Conservation (phyloP, 2,329 filamentous ascomycete genomes). For the Fusarium pininemorale region DNA sequence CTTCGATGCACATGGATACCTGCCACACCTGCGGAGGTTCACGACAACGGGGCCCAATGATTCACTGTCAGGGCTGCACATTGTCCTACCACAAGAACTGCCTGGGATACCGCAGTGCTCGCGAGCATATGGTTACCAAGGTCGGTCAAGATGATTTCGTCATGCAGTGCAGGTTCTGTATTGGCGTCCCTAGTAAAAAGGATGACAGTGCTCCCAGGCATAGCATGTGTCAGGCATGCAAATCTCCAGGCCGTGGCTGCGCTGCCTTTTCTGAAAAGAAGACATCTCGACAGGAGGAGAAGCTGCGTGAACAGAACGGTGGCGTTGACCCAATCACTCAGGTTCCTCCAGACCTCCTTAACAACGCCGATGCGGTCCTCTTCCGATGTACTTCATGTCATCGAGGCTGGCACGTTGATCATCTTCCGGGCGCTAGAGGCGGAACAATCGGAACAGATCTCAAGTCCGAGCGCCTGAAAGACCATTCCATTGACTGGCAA, state of each 20-base stretch:
- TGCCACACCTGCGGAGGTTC: slow-evolving; percentile 75
- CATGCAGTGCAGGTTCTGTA: slow-evolving; percentile 87
- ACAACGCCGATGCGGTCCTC: slow-evolving; percentile 79
- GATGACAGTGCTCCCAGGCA: slow-evolving; percentile 75
- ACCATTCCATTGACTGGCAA: slow-evolving; percentile 79
- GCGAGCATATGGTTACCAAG: slow-evolving; percentile 94
- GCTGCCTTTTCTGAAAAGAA: slow-evolving; percentile 76
- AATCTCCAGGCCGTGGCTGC: slow-evolving; percentile 72
- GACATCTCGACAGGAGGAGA: slow-evolving; percentile 83
- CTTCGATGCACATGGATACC: slow-evolving; percentile 70
- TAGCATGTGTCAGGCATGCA: slow-evolving; percentile 77
- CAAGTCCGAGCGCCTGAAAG: slow-evolving; percentile 65
- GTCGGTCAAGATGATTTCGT: slow-evolving; percentile 80
- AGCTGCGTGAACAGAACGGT: slow-evolving; percentile 78
- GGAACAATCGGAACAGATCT: slow-evolving; percentile 47
- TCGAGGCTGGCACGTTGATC: slow-evolving; percentile 83
- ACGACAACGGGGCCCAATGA: slow-evolving; percentile 68
- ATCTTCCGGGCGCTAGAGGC: slow-evolving; percentile 68
- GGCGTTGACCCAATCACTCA: slow-evolving; percentile 79
- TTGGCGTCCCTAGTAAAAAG: slow-evolving; percentile 73
- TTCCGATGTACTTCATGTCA: slow-evolving; percentile 85
- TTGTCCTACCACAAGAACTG: slow-evolving; percentile 84
- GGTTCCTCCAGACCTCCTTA: slow-evolving; percentile 71
- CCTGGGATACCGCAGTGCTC: slow-evolving; percentile 74
- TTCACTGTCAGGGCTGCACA: slow-evolving; percentile 93